Evolutionary conservation across 2,329 filamentous ascomycete genomes (phyloP), one percentile per base, ranked within the genome.

Genomic region (Bipolaris oryzae): DNA sequence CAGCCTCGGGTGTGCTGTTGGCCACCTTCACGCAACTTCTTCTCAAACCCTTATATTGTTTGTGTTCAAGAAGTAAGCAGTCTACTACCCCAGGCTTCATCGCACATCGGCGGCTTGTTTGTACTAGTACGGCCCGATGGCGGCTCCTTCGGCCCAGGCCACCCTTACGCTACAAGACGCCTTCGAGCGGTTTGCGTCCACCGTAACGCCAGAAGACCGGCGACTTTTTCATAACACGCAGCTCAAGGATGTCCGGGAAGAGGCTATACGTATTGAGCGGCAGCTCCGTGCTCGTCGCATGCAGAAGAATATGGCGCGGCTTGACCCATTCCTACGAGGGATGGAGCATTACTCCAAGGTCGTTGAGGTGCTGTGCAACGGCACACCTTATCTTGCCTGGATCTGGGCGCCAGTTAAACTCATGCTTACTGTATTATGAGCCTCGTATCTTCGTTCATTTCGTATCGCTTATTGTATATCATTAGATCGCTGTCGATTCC

Each of bases 281-380:
- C 66, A 76, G 34, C 75, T 82, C 1, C 73, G 71, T 0, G 71
- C 75, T 0, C 63, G 79, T 3, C 60, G 69, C 13, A 77, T 60
- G 0, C 73, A 80, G 0, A 71, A 76, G 1, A 80, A 81, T 28
- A 77, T 82, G 73, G 68, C 72, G 0, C 75, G 80, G 0, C 68
- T 83, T 0, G 64, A 74, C 50, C 77, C 79, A 0, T 67, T 82
- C 0, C 75, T 83, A 25, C 54, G 55, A 0, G 78, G 75, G 0
- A 53, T 83, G 0, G 73, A 77, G 37, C 71, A 78, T 33, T 69
- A 0, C 20, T 46, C 50, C 33, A 53, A 39, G 42, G 50, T 39
- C 5, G 67, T 82, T 0, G 79, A 81, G 2, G 67, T 78, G 1
- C 53, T 81, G 0, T 83, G 80, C 56, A 79, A 81, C 34, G 79